Base-by-base conservation (phyloP, 257 asterid genomes). In the Solanum peruvianum region DNA sequence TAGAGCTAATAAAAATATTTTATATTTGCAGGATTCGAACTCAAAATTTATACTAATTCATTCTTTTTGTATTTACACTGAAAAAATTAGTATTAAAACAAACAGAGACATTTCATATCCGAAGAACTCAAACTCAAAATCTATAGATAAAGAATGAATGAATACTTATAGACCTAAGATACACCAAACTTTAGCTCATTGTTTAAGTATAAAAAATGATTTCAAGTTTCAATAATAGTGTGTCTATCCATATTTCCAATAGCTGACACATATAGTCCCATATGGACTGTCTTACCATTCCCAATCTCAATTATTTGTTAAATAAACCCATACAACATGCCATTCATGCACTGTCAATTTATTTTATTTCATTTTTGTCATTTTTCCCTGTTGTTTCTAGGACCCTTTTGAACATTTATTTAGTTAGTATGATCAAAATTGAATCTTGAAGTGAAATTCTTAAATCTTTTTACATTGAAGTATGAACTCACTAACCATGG, bases 351-450 rank as follows among this genome's bases (percentile, higher is more conserved):
- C 35, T 41, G 58, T 76, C 83, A 23, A 45, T 0, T 78, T 78
- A 15, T 45, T 45, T 25, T 41, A n/a, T n/a, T 5, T n/a, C 25
- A 13, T 42, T 23, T 77, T 62, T 9, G 69, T 23, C 69, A 60
- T 23, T 76, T 77, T n/a, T n/a, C 23, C 23, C 4, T 78, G 64
- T 45, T 45, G 41, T 45, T 78, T 29, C 66, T 25, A 56, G 82
- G 78, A 90, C 83, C 85, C 85, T 77, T 87, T 89, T 83, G 81
- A 85, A 58, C 42, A 58, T 86, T 73, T 15, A 64, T 58, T 44
- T 14, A 23, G 86, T 76, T 75, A 76, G 25, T 29, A 67, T 75
- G 37, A 31, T 42, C 67, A 75, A 87, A 82, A 81, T 82, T 82
- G 58, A 69, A 86, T 86, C 87, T 86, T 85, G 76, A 56, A 41